Base-by-base conservation (phyloP, 345 rosid genomes). In the Gossypium raimondii region DNA sequence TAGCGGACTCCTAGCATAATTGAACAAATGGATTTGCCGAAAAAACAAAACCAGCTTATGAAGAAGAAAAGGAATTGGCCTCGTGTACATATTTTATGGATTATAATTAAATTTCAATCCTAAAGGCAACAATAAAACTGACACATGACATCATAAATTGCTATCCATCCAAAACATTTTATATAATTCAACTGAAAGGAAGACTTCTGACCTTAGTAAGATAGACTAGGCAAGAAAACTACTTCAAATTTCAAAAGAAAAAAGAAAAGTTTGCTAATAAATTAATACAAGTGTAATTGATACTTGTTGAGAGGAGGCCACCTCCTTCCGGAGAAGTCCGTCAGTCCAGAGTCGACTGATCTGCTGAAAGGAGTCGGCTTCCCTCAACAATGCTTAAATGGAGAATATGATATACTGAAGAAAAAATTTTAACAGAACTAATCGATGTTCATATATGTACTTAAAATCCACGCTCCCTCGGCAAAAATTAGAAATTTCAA, bases 1-100 rank as follows among this genome's bases (percentile, higher is more conserved):
- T 95, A 95, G 1, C 98, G 93, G 72, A 95, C 99, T 18, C 98
- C 99, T 93, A 67, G 53, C 50, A 75, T 59, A 27, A 72, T 57
- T 58, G 8, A 66, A 60, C 25, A 27, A 34, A 67, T 9, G 51
- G 12, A 70, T 47, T 61, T 60, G 25, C 29, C 24, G 14, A 66
- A 25, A 73, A 24, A 3, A 8, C n/a, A 20, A 55, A 57, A 57
- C 53, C 12, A 72, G 75, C 52, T 41, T 14, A 44, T 6, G 11
- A n/a, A 25, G 58, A 12, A 3, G 22, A 68, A 25, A 48, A 13
- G 14, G 44, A 50, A 16, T 68, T 25, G 50, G 43, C 22, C 22
- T 68, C 7, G 4, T 69, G 24, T 29, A 34, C 60, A 48, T 47
- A 47, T 69, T 25, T 25, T 43, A 50, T 27, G 20, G 8, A 14